Base-by-base conservation (phyloP, 2,329 filamentous ascomycete species). In the Xylaria sp. region DNA sequence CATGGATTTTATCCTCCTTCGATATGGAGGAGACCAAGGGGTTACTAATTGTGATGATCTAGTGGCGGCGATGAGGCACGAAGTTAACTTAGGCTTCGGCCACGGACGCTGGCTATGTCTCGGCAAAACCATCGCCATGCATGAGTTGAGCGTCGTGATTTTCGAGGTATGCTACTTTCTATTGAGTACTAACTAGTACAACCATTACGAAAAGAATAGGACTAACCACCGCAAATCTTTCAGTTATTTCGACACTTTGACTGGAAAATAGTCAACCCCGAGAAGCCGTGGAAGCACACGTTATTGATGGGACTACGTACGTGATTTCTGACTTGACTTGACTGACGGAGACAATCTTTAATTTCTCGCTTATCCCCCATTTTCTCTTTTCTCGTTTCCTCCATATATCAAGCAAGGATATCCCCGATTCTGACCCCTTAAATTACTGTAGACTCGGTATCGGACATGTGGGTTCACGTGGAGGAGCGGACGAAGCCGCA, bases 121-220 rank as follows among this genome's bases (percentile, higher is more conserved):
- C 2, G 66, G 66, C 19, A 68, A 65, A 51, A 5, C 31, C 8
- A 58, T 65, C 12, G 62, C 66, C 0, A 4, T 60, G 14, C 47
- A 57, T 19, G 54, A 68, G 57, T 17, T 63, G 9, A 25, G 54
- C 15, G 49, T 67, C 40, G 51, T 55, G 9, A 4, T 61, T 23
- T 68, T 68, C 38, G 66, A 68, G 57, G 66, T 68, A 60, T 3
- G 64, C n/a, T n/a, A n/a, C n/a, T 38, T 15, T 4, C n/a, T 53
- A 8, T 40, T 12, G n/a, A 8, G 11, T n/a, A 14, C 17, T 15
- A 38, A 12, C 4, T 7, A n/a, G n/a, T n/a, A n/a, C n/a, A n/a
- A n/a, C n/a, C n/a, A n/a, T n/a, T n/a, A 19, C 17, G 2, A 33
- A 33, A 8, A 15, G 17, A n/a, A 11, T 8, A 25, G 12, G 15